Base-by-base conservation (phyloP, 1,284 basidiomycete genomes). In the Malassezia equina region DNA sequence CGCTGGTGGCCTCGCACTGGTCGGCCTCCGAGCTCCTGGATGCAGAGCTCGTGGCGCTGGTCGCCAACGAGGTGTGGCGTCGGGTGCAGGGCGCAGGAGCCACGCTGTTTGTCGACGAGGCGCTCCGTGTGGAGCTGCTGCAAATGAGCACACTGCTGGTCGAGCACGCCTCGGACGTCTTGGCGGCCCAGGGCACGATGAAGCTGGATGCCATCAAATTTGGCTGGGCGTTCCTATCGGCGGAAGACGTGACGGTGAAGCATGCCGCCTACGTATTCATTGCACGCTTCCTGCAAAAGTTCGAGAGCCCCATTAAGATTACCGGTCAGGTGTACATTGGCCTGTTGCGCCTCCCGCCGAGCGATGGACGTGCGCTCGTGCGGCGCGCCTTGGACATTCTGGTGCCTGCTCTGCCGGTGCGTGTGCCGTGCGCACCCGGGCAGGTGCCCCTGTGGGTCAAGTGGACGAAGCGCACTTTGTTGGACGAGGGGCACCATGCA, bases 131-230 rank as follows among this genome's bases (percentile, higher is more conserved):
- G 60, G 93, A 96, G 75, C 79, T 95, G 33, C 79, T 96, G 23
- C 86, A 94, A 67, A 79, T 98, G 74, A 91, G 90, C 1, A 91
- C 87, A 0, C 80, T 90, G 42, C 81, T 99, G 56, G 85, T 98
- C 11, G 86, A 93, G 64, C 81, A 86, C 67, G 90, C 88, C 64
- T 81, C 84, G 1, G 78, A 83, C 25, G 77, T 88, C 27, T 66
- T 73, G 34, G 60, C 64, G n/a, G 54, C 62, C 28, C 80, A 95
- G 41, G 83, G 83, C 55, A 85, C 89, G 48, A 82, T 83, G 36
- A 84, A 88, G 75, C 95, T 93, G 75, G 90, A 94, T 64, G 85
- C 96, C 59, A 93, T 98, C 79, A 90, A 88, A 75, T 88, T 88
- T 55, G 88, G 90, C 12, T 96, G 90, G 90, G 82, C 86, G 68